Evolutionary conservation across 257 asterid species (phyloP).

Genomic region (Paraleonurus japonicus): DNA sequence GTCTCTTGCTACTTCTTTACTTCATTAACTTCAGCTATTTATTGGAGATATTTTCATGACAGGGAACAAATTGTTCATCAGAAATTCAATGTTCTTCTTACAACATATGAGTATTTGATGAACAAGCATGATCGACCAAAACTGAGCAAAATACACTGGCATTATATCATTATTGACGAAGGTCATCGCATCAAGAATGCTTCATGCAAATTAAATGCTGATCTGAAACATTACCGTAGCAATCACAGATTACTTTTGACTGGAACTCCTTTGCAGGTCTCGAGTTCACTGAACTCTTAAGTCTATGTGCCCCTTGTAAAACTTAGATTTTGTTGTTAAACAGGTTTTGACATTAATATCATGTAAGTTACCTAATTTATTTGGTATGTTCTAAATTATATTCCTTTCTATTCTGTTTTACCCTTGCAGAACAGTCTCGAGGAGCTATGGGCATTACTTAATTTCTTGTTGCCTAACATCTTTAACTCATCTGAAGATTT

Average conservation of each 20-base stretch:
- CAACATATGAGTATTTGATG: conserved; percentile 98
- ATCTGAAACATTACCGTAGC: conserved; percentile 89
- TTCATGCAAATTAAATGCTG: conserved; percentile 99
- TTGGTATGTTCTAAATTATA: conserved; percentile 21
- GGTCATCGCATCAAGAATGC: conserved; percentile 99
- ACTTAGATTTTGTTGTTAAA: conserved; percentile 5
- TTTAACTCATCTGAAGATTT: conserved; percentile 98
- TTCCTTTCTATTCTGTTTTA: conserved; percentile 16
- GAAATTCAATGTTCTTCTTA: conserved; percentile 92
- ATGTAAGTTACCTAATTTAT: conserved; percentile 3
- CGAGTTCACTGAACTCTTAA: conserved; percentile 13
- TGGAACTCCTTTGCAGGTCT: conserved; percentile 98
- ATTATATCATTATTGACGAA: conserved; percentile 92
- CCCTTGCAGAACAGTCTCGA: conserved; percentile 89
- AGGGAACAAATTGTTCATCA: conserved; percentile 93
- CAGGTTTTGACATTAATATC: conserved; percentile 7
- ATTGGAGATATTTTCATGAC: conserved; percentile 39
- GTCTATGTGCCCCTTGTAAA: conserved; percentile 4
- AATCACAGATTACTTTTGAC: conserved; percentile 94
- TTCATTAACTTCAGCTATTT: conserved; percentile 20
- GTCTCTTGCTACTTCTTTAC: conserved; percentile 10
- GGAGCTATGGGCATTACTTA: conserved; percentile 99
- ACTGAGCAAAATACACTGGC: conserved; percentile 93
- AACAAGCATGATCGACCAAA: conserved; percentile 99
- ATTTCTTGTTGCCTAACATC: conserved; percentile 94